These are phyloP conservation scores for Streptanthus diversifolius DNA, from an alignment of 345 rosid species.

Conservation along the genomic window DNA sequence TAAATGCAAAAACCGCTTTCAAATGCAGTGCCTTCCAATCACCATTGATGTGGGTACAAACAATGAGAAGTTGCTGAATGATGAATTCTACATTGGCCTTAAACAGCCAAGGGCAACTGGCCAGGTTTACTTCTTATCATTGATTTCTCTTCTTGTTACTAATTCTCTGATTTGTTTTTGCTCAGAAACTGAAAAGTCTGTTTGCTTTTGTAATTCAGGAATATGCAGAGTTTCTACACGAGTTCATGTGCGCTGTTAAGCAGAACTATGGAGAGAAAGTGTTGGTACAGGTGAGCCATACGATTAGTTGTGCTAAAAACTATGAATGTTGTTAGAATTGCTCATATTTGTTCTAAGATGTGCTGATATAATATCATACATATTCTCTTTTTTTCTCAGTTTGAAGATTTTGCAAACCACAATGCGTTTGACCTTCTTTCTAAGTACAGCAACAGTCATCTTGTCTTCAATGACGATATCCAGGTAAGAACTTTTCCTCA, in stretches of 20 bases:
- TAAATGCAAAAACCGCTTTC: not conserved
- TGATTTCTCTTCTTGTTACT: no score
- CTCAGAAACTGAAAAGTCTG: constrained; percentile 18
- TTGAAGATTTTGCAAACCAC: constrained; percentile 99
- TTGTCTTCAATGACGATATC: constrained; percentile 95
- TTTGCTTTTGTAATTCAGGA: constrained; percentile 44
- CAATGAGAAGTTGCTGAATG: constrained; percentile 66
- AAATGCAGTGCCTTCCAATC: constrained; percentile 76
- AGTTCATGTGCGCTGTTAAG: constrained; percentile 92
- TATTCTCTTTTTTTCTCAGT: constrained; percentile 46
- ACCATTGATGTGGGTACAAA: constrained; percentile 97
- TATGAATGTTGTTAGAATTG: not conserved
- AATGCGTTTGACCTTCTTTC: constrained; percentile 86
- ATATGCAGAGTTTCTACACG: constrained; percentile 80
- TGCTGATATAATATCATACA: not conserved
- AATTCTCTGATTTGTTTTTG: not conserved
- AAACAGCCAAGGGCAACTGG: constrained; percentile 78
- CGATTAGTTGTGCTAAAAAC: not conserved
- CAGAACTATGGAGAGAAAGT: constrained; percentile 91
- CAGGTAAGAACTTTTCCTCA: constrained; percentile 48
- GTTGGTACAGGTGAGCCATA: constrained; percentile 64
- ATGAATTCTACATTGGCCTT: constrained; percentile 85
- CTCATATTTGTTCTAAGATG: not conserved
- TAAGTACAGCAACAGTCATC: constrained; percentile 74
- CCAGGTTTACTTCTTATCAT: not conserved